Evolutionary conservation across 2,329 filamentous ascomycete species (phyloP), one percentile per base, ranked within the genome.

Genomic region (Bipolaris victoriae): DNA sequence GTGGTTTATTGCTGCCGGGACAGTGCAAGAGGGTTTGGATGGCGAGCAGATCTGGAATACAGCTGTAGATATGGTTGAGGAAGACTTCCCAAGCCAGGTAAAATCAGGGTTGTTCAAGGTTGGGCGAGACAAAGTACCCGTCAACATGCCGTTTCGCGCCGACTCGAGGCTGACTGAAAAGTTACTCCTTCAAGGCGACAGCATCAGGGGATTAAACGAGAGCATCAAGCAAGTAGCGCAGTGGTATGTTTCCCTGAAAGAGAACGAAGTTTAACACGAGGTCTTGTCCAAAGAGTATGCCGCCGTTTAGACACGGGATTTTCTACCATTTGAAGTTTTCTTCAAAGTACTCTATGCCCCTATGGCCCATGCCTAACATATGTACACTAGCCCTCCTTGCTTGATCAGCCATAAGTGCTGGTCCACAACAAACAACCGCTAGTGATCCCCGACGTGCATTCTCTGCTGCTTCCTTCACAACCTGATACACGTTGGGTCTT

Each of bases 311-410:
- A 5, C 3, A 31, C 29, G 10, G 7, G 10, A 5, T 31, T 31
- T 11, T 4, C 55, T 61, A 73, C 75, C 84, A 80, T 57, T 77
- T 76, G 59, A 81, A 82, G 11, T 76, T 78, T 61, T 83, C 80
- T 60, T 83, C 80, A 37, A 81, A 76, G 62, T 82, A 82, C 48
- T 78, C 75, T 9, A 82, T 66, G 0, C 70, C 63, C 1, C 55
- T 49, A 55, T 62, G 61, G 0, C 72, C 71, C 24, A 57, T 57
- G 7, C 41, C 63, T 31, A 75, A 47, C 63, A 77, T 75, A 9
- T 68, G 41, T 49, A 78, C 73, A 51, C 78, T 76, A 11, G 78
- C 76, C 18, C 64, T 74, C 24, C 80, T 70, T 9, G 77, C 75
- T 51, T 81, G 74, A 57, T 81, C 78, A 10, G 79, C 79, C 80